Conservation (phyloP, 345 rosid species). For the Citrus reticulata region DNA sequence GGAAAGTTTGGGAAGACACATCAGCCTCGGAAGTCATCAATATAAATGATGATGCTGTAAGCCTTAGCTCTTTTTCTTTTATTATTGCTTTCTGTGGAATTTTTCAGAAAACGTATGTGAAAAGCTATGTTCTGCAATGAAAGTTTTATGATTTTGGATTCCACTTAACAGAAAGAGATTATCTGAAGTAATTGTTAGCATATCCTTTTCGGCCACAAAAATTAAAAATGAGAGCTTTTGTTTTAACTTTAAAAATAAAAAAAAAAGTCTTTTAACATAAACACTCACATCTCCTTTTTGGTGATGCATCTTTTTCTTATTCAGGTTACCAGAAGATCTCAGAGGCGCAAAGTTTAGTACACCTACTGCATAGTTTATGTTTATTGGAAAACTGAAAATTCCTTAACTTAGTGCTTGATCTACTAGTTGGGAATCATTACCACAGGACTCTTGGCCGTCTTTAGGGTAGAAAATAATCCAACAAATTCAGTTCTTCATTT, state of each 20-base stretch:
- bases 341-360: conserved; percentile 19
- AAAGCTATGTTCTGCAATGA: not conserved
- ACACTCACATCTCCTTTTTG: too few relatives aligned
- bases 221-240: not conserved
- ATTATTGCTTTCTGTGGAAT: not conserved
- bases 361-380: not conserved
- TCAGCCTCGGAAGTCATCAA: conserved; percentile 23
- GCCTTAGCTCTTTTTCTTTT: not conserved
- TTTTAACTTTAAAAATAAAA: too few relatives aligned
- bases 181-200: not conserved
- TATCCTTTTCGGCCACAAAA: not conserved
- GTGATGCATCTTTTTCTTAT: not conserved
- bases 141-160: too few relatives aligned
- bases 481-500: not conserved
- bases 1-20: conserved; percentile 4
- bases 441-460: not conserved
- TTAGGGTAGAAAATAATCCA: not conserved
- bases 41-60: conserved; percentile 31
- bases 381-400: not conserved
- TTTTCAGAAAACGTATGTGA: not conserved
- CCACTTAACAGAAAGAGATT: not conserved
- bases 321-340: conserved; percentile 32
- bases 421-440: not conserved
- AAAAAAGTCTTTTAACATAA: too few relatives aligned
- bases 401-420: not conserved